phyloP scores from a whole-genome alignment of 192 early-diverging fungal species.

The Umbelopsis vinacea region DNA sequence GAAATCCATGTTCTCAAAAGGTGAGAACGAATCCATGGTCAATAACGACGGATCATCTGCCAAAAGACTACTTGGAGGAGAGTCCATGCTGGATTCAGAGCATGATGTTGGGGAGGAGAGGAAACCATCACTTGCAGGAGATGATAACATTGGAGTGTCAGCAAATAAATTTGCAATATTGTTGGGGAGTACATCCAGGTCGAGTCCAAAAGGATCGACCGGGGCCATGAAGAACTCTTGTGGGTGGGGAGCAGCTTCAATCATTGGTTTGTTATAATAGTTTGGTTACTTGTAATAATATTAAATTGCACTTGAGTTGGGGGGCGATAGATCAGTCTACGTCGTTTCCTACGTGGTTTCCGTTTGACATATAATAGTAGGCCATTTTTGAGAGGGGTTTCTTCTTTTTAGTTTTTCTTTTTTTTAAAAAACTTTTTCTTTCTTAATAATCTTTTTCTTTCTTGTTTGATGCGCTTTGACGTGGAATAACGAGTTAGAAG shows the following conservation, averaged over 20 bases:
- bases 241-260: neutral
- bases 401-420: slow-evolving; percentile 29
- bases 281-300: slow-evolving; percentile 7
- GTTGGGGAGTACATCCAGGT: slow-evolving; percentile 21
- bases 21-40: slow-evolving; percentile 21
- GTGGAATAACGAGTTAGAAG: slow-evolving; percentile 12
- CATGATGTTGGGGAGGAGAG: slow-evolving; percentile 28
- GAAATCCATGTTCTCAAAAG: slow-evolving; percentile 10
- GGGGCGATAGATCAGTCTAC: slow-evolving; percentile 43
- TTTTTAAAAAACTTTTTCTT: slow-evolving; percentile 1
- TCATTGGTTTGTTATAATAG: slow-evolving; percentile 1
- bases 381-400: slow-evolving; percentile 38
- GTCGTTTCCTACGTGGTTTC: slow-evolving; percentile 53
- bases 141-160: slow-evolving; percentile 27
- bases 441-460: slow-evolving; percentile 22
- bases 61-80: slow-evolving; percentile 37
- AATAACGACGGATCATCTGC: slow-evolving; percentile 9
- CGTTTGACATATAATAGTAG: slow-evolving; percentile 50
- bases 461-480: slow-evolving; percentile 20
- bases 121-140: slow-evolving; percentile 15
- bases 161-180: slow-evolving; percentile 20
- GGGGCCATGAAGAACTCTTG: slow-evolving; percentile 12
- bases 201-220: slow-evolving; percentile 22
- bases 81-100: slow-evolving; percentile 29
- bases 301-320: neutral